Evolutionary conservation across 2,329 filamentous ascomycete genomes (phyloP).

Genomic region (Paraphoma sp.): DNA sequence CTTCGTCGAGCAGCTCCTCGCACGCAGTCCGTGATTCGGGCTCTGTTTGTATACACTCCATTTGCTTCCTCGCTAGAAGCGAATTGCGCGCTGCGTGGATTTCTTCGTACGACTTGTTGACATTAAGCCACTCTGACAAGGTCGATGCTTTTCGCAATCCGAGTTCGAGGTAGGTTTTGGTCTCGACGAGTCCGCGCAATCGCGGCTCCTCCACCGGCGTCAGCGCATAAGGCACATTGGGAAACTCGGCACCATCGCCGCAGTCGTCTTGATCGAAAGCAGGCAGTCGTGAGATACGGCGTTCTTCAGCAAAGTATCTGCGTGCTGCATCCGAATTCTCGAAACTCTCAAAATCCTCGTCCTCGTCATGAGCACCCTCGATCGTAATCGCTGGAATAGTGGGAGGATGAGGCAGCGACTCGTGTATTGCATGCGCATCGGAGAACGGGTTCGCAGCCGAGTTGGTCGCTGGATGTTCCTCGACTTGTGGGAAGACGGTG

Average conservation of each 20-base stretch:
- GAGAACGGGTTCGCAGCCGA: neutral
- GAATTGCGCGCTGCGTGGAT: constrained; percentile 52
- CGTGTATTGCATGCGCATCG: neutral
- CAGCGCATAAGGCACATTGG: constrained; percentile 23
- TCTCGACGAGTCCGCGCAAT: neutral
- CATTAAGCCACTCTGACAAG: constrained; percentile 54
- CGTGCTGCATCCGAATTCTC: constrained; percentile 9
- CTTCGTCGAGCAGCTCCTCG: constrained; percentile 55
- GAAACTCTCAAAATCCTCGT: constrained; percentile 4
- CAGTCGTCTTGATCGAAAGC: constrained; percentile 40
- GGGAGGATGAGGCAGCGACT: neutral
- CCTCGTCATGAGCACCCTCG: constrained; percentile 3
- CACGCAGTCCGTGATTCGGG: constrained; percentile 55
- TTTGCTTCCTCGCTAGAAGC: constrained; percentile 48
- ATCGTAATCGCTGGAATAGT: constrained; percentile 10
- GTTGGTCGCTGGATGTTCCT: neutral
- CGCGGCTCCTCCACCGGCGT: constrained; percentile 7
- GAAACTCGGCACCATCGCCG: constrained; percentile 36
- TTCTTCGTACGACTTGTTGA: constrained; percentile 55
- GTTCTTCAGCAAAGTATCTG: constrained; percentile 26
- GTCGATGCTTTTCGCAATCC: constrained; percentile 55
- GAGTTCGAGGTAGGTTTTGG: constrained; percentile 28
- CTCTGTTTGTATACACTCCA: constrained; percentile 54
- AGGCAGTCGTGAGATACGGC: constrained; percentile 30
- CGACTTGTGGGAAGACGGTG: neutral